Percentiles rank a stretch among this genome's conserved stretches.
phyloP scores from a whole-genome alignment of 2,329 filamentous ascomycete species.

The Myrmaecium sp. region DNA sequence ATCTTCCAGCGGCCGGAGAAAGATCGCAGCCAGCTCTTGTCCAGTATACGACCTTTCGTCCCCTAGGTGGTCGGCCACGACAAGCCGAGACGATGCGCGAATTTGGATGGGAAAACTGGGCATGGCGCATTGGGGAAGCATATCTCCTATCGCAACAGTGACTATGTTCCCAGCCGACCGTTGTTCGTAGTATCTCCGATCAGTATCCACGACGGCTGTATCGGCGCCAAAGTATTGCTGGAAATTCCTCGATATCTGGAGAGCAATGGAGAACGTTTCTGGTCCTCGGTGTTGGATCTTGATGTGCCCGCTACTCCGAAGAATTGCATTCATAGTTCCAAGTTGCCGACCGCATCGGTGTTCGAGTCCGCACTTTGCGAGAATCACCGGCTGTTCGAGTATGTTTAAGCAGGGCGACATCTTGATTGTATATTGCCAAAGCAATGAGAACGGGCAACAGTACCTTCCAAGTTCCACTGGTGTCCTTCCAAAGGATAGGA shows the following conservation, averaged over 20 bases:
- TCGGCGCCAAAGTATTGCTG: conserved; percentile 42
- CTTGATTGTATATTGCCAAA: too few species aligned
- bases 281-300: conserved; percentile 20
- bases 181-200: not conserved
- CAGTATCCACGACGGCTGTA: conserved; percentile 19
- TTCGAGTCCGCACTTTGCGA: too few species aligned
- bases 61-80: not conserved
- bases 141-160: conserved; percentile 15
- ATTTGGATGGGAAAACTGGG: conserved; percentile 16
- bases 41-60: conserved; percentile 5
- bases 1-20: conserved; percentile 30
- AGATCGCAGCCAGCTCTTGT: conserved; percentile 31
- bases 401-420: too few species aligned
- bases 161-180: conserved; percentile 28
- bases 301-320: conserved; percentile 31
- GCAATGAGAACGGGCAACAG: too few species aligned
- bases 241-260: conserved; percentile 40
- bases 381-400: too few species aligned
- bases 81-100: conserved; percentile 4
- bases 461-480: too few species aligned
- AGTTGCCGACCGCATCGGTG: conserved; percentile 31
- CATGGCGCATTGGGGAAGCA: conserved; percentile 8
- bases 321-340: conserved; percentile 36
- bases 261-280: conserved; percentile 22
- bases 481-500: too few species aligned